Conservation (phyloP, 2,329 filamentous ascomycete species). For the Lecanicillium sp. region DNA sequence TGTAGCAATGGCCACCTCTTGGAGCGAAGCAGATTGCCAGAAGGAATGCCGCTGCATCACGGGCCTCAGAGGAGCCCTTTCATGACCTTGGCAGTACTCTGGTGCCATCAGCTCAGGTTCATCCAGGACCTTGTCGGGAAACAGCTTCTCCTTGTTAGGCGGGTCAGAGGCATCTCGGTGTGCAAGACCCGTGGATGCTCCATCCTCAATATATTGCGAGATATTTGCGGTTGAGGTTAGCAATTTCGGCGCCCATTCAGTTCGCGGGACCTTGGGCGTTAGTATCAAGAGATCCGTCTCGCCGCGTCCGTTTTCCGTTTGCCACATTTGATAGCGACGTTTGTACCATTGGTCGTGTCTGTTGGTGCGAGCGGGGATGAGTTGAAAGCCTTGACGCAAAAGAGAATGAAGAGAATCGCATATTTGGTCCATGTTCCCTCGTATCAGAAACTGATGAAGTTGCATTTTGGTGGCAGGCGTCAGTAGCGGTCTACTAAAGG, state of each 20-base stretch:
- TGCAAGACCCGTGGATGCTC: not conserved
- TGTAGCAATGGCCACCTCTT: not conserved
- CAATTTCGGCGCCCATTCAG: conserved; percentile 5
- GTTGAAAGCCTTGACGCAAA: conserved; percentile 2
- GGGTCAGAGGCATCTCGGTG: not conserved
- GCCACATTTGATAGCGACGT: conserved; percentile 1
- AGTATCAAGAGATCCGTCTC: not conserved
- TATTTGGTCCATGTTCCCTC: conserved; percentile 1
- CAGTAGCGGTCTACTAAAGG: no score
- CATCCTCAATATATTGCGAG: not conserved
- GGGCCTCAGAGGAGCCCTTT: not conserved
- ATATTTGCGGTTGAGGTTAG: not conserved
- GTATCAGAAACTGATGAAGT: no score
- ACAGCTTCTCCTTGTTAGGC: conserved; percentile 3
- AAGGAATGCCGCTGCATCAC: conserved; percentile 1
- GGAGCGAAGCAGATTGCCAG: not conserved
- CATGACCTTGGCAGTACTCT: not conserved
- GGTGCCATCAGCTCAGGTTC: not conserved
- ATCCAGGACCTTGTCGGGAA: conserved; percentile 3
- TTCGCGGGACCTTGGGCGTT: not conserved
- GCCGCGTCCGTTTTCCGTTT: not conserved
- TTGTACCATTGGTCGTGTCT: conserved; percentile 7
- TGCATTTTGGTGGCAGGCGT: no score
- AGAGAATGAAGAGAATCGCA: conserved; percentile 1
- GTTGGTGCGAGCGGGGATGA: not conserved